Evolutionary conservation across 331 rosid genomes (phyloP).

Genomic region (Telfairia occidentalis): DNA sequence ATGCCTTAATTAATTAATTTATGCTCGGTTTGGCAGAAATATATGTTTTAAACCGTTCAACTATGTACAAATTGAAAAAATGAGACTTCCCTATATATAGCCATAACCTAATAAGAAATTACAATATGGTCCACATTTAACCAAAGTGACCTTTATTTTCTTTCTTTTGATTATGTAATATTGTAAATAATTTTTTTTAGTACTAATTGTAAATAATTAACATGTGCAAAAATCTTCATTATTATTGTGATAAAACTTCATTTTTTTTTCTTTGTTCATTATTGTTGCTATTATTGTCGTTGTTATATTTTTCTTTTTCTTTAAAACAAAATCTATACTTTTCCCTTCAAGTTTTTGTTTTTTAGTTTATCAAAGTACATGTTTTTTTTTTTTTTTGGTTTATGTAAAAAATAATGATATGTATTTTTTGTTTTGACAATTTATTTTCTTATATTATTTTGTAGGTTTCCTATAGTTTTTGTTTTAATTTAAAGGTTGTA

Average conservation of each 20-base stretch:
- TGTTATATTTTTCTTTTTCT: too few species aligned
- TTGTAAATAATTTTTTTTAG: neutral
- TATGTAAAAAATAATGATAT: too few species aligned
- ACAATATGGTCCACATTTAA: neutral
- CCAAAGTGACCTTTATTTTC: neutral
- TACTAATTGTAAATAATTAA: neutral
- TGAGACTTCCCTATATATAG: neutral
- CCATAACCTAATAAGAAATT: neutral
- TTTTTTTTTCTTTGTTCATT: neutral
- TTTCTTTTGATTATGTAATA: neutral
- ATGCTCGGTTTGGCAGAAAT: too few species aligned
- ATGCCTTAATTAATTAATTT: too few species aligned
- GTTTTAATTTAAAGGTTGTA: too few species aligned
- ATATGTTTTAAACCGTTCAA: too few species aligned
- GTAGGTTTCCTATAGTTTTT: neutral
- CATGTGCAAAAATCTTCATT: neutral
- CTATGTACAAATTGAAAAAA: too few species aligned
- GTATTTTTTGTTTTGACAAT: neutral
- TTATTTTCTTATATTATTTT: neutral
- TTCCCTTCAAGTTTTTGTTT: too few species aligned
- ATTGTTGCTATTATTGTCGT: too few species aligned
- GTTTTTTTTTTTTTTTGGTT: too few species aligned
- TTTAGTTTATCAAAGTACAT: too few species aligned
- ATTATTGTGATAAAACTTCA: neutral
- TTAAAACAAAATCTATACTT: too few species aligned